Evolutionary conservation across 2,329 filamentous ascomycete species (phyloP), one percentile per base, ranked within the genome.

Genomic region (Aspergillus sp.): DNA sequence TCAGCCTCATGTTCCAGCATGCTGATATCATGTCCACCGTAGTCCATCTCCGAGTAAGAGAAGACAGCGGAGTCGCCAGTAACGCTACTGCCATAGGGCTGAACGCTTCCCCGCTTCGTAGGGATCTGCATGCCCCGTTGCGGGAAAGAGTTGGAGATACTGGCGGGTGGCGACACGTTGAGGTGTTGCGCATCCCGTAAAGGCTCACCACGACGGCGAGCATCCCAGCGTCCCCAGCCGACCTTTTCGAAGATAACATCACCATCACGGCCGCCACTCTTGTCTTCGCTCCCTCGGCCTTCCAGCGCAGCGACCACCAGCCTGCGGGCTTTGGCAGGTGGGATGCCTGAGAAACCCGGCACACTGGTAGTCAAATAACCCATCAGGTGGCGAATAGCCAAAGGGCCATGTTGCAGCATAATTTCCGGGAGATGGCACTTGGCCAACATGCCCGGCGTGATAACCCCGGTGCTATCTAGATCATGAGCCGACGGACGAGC

Each of bases 191-290:
- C 62, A 61, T 73, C 68, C 32, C 68, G 69, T 57, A 71, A 62
- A 47, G 84, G 80, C 63, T 90, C 85, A 57, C 88, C 90, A 69
- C 87, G 87, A 73, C 86, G 84, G 73, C 88, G 88, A 63, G 93
- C 95, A 76, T 96, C 90, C 94, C 94, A 99, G 66, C 92, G 88
- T 61, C 95, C 95, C 94, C 94, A 98, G 72, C 94, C 94, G 61
- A 97, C 92, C 82, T 98, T 98, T 76, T 96, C 90, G 73, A 96
- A 98, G 57, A 81, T 66, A 61, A 80, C 75, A 53, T 87, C 86
- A 61, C 84, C 83, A 65, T 87, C 83, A 58, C 78, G 77, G 64
- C 84, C 84, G 63, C 79, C 80, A 48, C 79, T 79, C 58, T 78
- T 77, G 51, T 82, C 83, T 58, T 82, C 83, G 50, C 79, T 82